Base-by-base conservation (phyloP, 2,329 filamentous ascomycete species). In the Sarocladiaceae sp. region DNA sequence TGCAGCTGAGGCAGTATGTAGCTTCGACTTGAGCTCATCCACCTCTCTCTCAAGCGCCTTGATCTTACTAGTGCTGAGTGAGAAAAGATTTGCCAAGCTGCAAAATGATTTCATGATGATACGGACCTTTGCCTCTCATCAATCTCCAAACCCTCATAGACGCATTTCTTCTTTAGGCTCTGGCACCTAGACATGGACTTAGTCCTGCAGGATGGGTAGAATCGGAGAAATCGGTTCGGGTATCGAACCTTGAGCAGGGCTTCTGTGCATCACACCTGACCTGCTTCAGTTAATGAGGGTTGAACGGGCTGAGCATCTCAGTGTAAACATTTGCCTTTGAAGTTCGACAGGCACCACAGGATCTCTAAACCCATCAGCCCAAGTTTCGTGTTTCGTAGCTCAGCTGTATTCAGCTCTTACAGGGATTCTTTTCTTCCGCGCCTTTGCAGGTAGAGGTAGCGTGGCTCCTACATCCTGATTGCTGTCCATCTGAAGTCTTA, bases 291-390 rank as follows among this genome's bases (percentile, higher is more conserved):
- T 29, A 4, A 13, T 15, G 15, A 11, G 23, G 8, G 13, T 29
- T 8, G 11, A 15, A 13, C 2, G 47, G 35, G 2, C 25, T 3
- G 11, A 18, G 25, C 8, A 12, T 17, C 17, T 44, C 6, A 26
- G 40, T 40, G 17, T 17, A 20, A 7, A 40, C 7, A 31, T 50
- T 20, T 50, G 60, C 62, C 54, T 64, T 64, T 40, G 60, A 60
- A n/a, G 54, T 55, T 3, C 62, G 59, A 42, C 62, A 64, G 8
- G 60, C 54, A 23, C 52, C 55, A 29, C 62, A 64, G 12, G 62
- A 60, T 50, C 59, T 62, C 62, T 64, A 20, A 18, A 15, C 12
- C 13, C 6, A n/a, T 51, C 48, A 36, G 40, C 25, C 6, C 49
- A 48, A 53, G 29, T 20, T 15, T 20, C 28, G 22, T 31, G 37